A percentile compares a stretch with the other conserved stretches of the same genome.
These are phyloP conservation scores for Penicillium cataractarum DNA, from an alignment of 495 filamentous ascomycete species.

Conservation along the genomic window DNA sequence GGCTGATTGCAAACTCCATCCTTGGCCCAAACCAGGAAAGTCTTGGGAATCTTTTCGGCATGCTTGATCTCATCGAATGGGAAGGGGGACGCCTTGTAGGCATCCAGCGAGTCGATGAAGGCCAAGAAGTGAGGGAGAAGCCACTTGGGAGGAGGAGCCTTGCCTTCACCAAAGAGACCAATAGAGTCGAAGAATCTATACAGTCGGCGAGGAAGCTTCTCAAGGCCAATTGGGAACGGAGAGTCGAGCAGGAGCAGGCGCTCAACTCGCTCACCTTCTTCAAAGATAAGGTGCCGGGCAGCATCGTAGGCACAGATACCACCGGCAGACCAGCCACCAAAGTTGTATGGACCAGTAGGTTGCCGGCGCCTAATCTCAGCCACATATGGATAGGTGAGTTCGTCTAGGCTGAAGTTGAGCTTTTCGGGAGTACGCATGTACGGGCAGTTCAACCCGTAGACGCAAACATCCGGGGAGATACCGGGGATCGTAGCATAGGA, in stretches of 20 bases:
- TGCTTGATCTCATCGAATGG: slow-evolving; percentile 47
- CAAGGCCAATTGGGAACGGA: slow-evolving; percentile 75
- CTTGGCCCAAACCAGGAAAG: slow-evolving; percentile 75
- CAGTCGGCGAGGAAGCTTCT: slow-evolving; percentile 74
- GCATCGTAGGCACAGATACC: slow-evolving; percentile 89
- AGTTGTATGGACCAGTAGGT: slow-evolving; percentile 70
- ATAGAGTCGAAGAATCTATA: slow-evolving; percentile 80
- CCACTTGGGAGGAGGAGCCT: slow-evolving; percentile 70
- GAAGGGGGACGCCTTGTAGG: slow-evolving; percentile 62
- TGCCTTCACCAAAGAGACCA: slow-evolving; percentile 76
- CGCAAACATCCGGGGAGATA: slow-evolving; percentile 55
- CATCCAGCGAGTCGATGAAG: slow-evolving; percentile 73
- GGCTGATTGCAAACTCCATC: slow-evolving; percentile 78
- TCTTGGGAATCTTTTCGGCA: slow-evolving; percentile 55
- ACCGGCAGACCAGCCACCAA: slow-evolving; percentile 82
- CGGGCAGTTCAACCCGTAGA: slow-evolving; percentile 67
- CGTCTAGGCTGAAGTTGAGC: slow-evolving; percentile 57
- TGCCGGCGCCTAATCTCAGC: slow-evolving; percentile 72
- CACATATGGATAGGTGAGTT: slow-evolving; percentile 60
- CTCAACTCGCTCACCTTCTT: slow-evolving; percentile 68
- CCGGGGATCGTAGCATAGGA: slow-evolving; percentile 65
- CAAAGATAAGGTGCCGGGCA: slow-evolving; percentile 68
- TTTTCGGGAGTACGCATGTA: slow-evolving; percentile 66
- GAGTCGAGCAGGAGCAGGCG: slow-evolving; percentile 82
- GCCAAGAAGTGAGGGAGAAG: slow-evolving; percentile 82